phyloP scores from a whole-genome alignment of 441 rosid genomes.

The Hura crepitans region DNA sequence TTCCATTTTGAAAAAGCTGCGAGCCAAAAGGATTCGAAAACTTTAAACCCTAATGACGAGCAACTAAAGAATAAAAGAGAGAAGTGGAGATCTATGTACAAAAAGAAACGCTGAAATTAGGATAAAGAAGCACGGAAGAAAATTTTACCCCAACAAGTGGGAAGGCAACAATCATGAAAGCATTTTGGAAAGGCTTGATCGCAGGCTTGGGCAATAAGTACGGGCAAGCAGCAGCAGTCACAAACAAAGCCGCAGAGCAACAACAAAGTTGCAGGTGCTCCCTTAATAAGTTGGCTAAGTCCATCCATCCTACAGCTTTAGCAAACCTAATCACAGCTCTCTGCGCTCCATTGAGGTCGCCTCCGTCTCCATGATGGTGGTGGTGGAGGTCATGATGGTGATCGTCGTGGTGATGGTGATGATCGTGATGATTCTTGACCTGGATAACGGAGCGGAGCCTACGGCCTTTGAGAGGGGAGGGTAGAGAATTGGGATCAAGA shows the following conservation, averaged over 20 bases:
- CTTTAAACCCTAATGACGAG: background rate
- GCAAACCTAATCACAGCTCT: conserved; percentile 53
- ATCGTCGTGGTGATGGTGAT: conserved; percentile 30
- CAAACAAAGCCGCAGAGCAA: conserved; percentile 60
- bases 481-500: conserved; percentile 17
- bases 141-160: conserved; percentile 80
- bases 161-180: conserved; percentile 58
- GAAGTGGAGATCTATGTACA: background rate
- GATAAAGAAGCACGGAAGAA: background rate
- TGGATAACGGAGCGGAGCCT: conserved; percentile 31
- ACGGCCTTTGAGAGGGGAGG: conserved; percentile 22
- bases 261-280: conserved; percentile 78
- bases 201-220: conserved; percentile 54
- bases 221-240: conserved; percentile 69
- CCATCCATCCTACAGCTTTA: conserved; percentile 58
- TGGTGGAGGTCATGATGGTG: no score
- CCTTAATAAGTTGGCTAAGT: conserved; percentile 62
- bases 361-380: conserved; percentile 29
- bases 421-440: conserved; percentile 24
- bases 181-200: conserved; percentile 55
- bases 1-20: background rate
- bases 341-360: conserved; percentile 46
- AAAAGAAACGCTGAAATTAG: background rate
- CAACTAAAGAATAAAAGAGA: no score
- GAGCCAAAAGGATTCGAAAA: background rate